Evolutionary conservation across 1,284 basidiomycete species (phyloP).

Genomic region (Ganoderma lingzhi): DNA sequence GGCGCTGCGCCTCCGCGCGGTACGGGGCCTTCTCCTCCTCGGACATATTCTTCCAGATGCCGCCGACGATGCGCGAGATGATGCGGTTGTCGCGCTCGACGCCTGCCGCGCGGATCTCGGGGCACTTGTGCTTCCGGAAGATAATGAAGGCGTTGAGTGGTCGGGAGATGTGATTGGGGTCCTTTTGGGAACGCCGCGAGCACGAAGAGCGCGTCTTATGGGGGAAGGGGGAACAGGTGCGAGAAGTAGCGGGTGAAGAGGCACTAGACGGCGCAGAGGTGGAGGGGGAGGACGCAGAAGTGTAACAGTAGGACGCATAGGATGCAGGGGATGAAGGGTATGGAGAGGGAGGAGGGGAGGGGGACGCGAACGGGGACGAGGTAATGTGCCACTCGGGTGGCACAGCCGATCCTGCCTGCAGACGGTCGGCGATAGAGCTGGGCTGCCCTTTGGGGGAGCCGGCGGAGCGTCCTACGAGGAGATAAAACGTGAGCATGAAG

Average conservation of each 20-base stretch:
- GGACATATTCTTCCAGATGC: constrained; percentile 60
- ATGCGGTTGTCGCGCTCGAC: constrained; percentile 64
- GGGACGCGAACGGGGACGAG: constrained; percentile 9
- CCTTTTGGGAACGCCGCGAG: constrained; percentile 25
- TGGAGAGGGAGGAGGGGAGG: constrained; percentile 6
- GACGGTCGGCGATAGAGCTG: not conserved
- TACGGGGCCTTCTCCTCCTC: constrained; percentile 47
- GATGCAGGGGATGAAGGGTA: constrained; percentile 1
- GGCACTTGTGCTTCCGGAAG: constrained; percentile 74
- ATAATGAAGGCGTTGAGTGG: constrained; percentile 90
- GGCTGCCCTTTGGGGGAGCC: not conserved
- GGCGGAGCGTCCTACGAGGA: not conserved
- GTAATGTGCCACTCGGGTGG: constrained; percentile 24
- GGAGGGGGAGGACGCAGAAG: constrained; percentile 5
- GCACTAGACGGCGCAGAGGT: constrained; percentile 2
- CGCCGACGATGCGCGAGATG: constrained; percentile 63
- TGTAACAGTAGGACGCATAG: not conserved
- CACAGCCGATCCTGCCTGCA: not conserved
- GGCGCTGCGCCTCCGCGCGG: constrained; percentile 52
- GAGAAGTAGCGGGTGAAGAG: constrained; percentile 18
- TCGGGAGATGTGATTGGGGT: constrained; percentile 72
- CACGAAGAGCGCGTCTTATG: constrained; percentile 15
- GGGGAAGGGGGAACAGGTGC: constrained; percentile 11
- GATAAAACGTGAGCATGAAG: not conserved
- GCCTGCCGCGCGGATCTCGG: constrained; percentile 49